Evolutionary conservation across 225 moss, liverwort and hornwort genomes (phyloP), one percentile per base, ranked within the genome.

Genomic region (Marchantia paleacea): DNA sequence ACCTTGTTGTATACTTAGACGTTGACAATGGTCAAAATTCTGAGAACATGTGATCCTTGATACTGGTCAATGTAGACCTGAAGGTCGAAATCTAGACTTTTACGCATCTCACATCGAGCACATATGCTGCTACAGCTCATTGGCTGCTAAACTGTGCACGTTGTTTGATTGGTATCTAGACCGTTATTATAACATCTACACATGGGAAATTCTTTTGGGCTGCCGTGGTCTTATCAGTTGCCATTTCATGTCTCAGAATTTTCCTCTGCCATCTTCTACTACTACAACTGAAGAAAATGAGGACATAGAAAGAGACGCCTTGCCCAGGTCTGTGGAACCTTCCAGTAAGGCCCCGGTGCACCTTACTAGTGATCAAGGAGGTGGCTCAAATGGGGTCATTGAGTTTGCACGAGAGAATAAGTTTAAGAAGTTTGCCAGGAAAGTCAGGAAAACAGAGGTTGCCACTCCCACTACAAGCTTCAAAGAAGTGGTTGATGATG

Each of bases 341-440:
- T 30, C 79, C n/a, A 68, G 52, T 31, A 50, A 70, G 18, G 39
- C 3, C 39, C 2, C 5, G 5, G 39, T 39, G 39, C 39, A 39
- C 2, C 52, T 13, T 25, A 8, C 20, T 10, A 52, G n/a, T 51
- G 30, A 53, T 30, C 50, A 66, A 66, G 78, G 48, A 53, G 50
- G 26, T 25, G 78, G 66, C 10, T 48, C 65, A 25, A 28, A 14
- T 1, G 51, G 16, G 15, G 25, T 28, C 3, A 25, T 12, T 5
- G 64, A 64, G 18, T 2, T 48, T 28, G 75, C 70, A 62, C 71
- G 30, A 26, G 7, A 52, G 53, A 67, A 7, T 6, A 61, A 78
- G 28, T 48, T 78, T n/a, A 78, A 66, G 52, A 52, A 51, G 0
- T 65, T 0, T 66, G 78, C 78, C 51, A 78, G 78, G 19, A 78